Evolutionary conservation across 2,329 filamentous ascomycete genomes (phyloP).

Genomic region (Colletotrichum eremochloae): DNA sequence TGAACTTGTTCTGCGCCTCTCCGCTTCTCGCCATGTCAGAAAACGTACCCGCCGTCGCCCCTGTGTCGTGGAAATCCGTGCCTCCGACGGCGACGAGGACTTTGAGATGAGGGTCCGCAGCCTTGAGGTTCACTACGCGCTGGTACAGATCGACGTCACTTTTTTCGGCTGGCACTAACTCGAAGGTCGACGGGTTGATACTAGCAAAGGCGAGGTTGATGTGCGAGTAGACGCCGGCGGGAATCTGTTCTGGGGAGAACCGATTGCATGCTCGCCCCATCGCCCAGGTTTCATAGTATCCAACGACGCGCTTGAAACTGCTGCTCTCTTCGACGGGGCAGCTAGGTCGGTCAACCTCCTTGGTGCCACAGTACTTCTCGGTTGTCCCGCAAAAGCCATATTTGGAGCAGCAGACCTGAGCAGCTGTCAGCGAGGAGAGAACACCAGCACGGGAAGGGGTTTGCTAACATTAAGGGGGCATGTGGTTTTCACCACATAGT

Average conservation of each 20-base stretch:
- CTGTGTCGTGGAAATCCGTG: constrained; percentile 52
- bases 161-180: constrained; percentile 37
- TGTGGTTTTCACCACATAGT: background rate
- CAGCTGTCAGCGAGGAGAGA: background rate
- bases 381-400: background rate
- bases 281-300: constrained; percentile 49
- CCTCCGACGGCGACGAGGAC: constrained; percentile 58
- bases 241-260: constrained; percentile 47
- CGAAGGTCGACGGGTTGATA: constrained; percentile 51
- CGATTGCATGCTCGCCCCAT: constrained; percentile 7
- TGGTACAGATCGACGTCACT: constrained; percentile 45
- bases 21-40: constrained; percentile 49
- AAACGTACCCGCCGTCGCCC: constrained; percentile 44
- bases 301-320: constrained; percentile 44
- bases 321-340: background rate
- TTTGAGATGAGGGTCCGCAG: constrained; percentile 48
- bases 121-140: constrained; percentile 51
- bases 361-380: background rate
- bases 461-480: constrained; percentile 52
- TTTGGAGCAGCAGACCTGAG: background rate
- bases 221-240: constrained; percentile 48
- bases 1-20: constrained; percentile 52
- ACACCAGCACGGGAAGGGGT: constrained; percentile 45
- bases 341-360: background rate
- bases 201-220: constrained; percentile 53